Evolutionary conservation across 2,329 filamentous ascomycete genomes (phyloP).

Genomic region (Neoarthrinium moseri): DNA sequence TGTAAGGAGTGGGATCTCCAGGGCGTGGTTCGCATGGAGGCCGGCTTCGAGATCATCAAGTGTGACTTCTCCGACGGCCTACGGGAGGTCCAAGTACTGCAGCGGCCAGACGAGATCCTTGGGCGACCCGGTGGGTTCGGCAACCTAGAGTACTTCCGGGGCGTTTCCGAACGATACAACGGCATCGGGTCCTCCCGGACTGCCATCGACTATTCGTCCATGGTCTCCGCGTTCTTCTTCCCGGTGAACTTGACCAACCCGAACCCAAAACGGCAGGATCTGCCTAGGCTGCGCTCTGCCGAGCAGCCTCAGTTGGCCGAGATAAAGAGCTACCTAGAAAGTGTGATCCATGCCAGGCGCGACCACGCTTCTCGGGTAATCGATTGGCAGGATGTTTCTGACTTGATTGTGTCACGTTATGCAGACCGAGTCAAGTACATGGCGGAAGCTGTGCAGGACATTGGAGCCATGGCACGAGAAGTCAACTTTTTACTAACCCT

Average conservation of each 20-base stretch:
- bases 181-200: constrained; percentile 9
- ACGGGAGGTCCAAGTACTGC: constrained; percentile 7
- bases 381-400: constrained; percentile 54
- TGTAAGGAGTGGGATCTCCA: constrained; percentile 47
- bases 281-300: constrained; percentile 8
- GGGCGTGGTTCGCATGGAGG: constrained; percentile 56
- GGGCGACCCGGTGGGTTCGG: neutral
- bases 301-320: neutral
- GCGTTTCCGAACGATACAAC: constrained; percentile 12
- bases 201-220: constrained; percentile 11
- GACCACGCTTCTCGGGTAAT: constrained; percentile 12
- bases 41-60: constrained; percentile 56
- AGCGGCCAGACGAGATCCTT: constrained; percentile 1
- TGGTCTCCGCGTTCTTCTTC: constrained; percentile 15
- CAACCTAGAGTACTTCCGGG: constrained; percentile 11
- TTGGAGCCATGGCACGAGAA: constrained; percentile 6
- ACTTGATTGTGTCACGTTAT: constrained; percentile 56
- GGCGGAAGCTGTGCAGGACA: constrained; percentile 9
- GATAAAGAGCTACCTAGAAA: constrained; percentile 7
- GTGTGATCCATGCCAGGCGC: constrained; percentile 13
- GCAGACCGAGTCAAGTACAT: constrained; percentile 38
- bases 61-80: constrained; percentile 30
- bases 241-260: constrained; percentile 13
- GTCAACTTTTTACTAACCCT: constrained; percentile 20
- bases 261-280: constrained; percentile 9